Base-by-base conservation (phyloP, 495 filamentous ascomycete genomes). In the Hypoxylon lenormandii region DNA sequence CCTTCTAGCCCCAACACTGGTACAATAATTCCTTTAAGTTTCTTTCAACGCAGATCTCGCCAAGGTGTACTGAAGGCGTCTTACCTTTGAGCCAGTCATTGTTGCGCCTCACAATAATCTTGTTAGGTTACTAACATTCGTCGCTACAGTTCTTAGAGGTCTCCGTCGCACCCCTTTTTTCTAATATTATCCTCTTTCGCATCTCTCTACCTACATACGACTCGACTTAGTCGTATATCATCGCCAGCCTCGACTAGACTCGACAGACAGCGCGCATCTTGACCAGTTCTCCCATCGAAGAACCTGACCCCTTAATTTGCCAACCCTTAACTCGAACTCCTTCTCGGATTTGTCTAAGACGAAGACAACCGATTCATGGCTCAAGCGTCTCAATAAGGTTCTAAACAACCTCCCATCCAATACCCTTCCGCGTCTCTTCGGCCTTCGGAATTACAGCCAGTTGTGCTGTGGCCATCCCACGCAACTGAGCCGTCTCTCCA, bases 311-410 rank as follows among this genome's bases (percentile, higher is more conserved):
- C 4, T 46, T 18, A 30, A 28, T 42, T 8, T 21, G 21, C 13
- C 48, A 13, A 22, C 19, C 12, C 19, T 51, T 38, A 8, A 64
- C 43, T 26, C 19, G 23, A 56, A 22, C 10, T 33, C 33, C 2
- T 22, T 28, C 43, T 15, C 2, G 15, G 30, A 43, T 19, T 50
- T 36, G 45, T 60, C 46, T 51, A 37, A 47, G 21, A 53, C 22
- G 3, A 42, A 46, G 59, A 51, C 51, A 64, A 69, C 54, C 56
- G n/a, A 64, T 80, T 74, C 76, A 83, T 83, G 81, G 81, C 81
- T 80, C 60, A 57, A 69, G 56, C 47, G 64, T 77, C 73, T 55
- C 74, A 79, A 56, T 82, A 83, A 74, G 66, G 69, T 78, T 78
- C 70, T 77, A 71, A 56, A 78, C 36, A 53, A 64, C 69, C 70